phyloP scores from a whole-genome alignment of 768 basidiomycete species.

The Steccherinum ochraceum region DNA sequence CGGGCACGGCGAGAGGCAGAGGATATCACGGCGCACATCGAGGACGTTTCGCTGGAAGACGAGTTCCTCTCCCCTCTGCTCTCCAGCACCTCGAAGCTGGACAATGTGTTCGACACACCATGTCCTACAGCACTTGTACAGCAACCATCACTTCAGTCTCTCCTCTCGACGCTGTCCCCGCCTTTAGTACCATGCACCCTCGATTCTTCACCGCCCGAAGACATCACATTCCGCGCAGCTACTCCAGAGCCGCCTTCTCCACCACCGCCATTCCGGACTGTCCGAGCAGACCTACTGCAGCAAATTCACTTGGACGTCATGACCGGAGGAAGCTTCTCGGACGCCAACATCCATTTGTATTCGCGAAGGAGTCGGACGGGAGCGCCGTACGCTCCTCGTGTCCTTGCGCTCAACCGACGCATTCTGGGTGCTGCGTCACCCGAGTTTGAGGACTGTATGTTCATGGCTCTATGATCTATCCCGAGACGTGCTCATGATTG shows the following conservation, averaged over 20 bases:
- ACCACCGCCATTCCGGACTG: background rate
- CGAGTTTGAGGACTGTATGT: background rate
- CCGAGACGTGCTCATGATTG: background rate
- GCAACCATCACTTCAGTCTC: background rate
- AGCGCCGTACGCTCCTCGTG: background rate
- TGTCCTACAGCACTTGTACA: background rate
- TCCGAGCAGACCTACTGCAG: background rate
- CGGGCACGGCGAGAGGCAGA: background rate
- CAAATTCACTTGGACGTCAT: background rate
- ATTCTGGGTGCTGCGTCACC: background rate
- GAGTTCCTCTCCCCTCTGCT: too few species aligned
- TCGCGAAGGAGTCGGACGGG: background rate
- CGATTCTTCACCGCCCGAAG: background rate
- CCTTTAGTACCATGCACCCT: background rate
- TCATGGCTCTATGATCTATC: background rate
- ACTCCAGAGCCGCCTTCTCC: background rate
- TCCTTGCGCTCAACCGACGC: background rate
- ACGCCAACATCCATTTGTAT: background rate
- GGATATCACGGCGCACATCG: background rate
- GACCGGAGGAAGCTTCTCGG: background rate
- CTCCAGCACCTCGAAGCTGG: too few species aligned
- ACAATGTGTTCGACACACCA: background rate
- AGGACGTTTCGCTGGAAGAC: background rate
- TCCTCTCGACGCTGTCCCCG: background rate
- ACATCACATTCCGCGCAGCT: background rate